Conservation (phyloP, 116 monocot species). For the Zostera marina region DNA sequence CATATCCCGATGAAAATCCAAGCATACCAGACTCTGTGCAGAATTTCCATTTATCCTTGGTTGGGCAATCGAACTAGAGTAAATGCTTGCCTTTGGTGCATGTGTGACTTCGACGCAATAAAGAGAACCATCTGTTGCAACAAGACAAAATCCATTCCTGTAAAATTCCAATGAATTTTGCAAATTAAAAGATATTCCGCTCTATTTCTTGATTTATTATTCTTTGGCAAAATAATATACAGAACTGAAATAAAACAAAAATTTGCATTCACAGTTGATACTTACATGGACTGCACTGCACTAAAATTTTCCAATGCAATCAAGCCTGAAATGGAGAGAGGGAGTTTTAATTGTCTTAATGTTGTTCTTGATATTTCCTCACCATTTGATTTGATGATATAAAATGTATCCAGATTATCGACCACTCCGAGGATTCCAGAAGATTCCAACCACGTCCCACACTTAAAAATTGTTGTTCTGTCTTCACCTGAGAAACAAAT, state of each 20-base stretch:
- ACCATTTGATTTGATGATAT: conserved; percentile 65
- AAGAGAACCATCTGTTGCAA: conserved; percentile 49
- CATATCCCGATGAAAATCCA: conserved; percentile 51
- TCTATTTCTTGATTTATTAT: not conserved
- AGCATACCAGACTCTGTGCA: conserved; percentile 30
- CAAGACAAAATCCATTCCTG: conserved; percentile 51
- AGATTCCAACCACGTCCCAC: conserved; percentile 78
- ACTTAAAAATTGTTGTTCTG: conserved; percentile 22
- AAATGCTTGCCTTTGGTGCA: conserved; percentile 14
- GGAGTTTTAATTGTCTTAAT: conserved; percentile 44
- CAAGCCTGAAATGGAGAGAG: conserved; percentile 33
- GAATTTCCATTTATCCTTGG: conserved; percentile 13
- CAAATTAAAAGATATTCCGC: not conserved
- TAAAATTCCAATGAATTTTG: conserved; percentile 3
- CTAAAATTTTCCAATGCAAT: conserved; percentile 27
- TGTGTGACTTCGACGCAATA: conserved; percentile 39
- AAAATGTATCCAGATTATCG: conserved; percentile 45
- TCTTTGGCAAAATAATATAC: not conserved
- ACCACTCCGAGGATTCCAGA: conserved; percentile 62
- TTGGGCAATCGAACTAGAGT: conserved; percentile 10
- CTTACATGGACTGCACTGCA: conserved; percentile 20
- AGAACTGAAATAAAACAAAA: not conserved
- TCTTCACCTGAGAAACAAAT: conserved; percentile 31
- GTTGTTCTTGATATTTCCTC: conserved; percentile 42
- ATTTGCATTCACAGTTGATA: conserved; percentile 17